Base-by-base conservation (phyloP, 139 green algal species). In the Chlorella vulgaris region DNA sequence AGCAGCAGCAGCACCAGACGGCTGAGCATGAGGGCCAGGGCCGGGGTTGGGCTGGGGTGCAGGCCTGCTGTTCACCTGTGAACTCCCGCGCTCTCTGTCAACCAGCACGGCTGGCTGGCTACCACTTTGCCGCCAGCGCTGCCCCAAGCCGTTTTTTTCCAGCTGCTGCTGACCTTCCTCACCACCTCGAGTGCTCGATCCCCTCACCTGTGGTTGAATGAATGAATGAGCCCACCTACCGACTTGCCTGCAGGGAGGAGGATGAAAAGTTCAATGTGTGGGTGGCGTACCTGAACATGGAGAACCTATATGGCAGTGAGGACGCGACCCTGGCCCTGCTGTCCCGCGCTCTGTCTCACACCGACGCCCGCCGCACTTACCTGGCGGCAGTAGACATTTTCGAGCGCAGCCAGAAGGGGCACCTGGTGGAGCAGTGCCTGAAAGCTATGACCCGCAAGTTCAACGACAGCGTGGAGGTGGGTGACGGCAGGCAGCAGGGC, bases 231-330 rank as follows among this genome's bases (percentile, higher is more conserved):
- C n/a, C n/a, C n/a, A n/a, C n/a, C n/a, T 58, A 58, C 15, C 15
- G 10, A 15, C 47, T 15, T 58, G 47, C 47, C 47, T 58, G 63
- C 79, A 91, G 93, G 35, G 93, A 94, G 78, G 92, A 99, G 84
- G 77, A 80, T 6, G 94, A 97, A 83, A 95, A 95, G 86, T 95
- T 98, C 86, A 98, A 99, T 60, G 86, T 99, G 38, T 99, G 96
- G 96, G 88, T 97, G 66, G 96, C 96, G 21, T 94, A 85, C 73
- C 86, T 99, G 8, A 99, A 99, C 84, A 76, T 98, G 70, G 97
- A 99, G 87, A 96, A 94, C 67, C 78, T 85, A 26, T 93, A 96
- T 74, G 97, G 95, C n/a, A 86, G 85, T 18, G 91, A 95, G 76
- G 93, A 97, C 65, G 91, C 92, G 13, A 85, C 94, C 22, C 89